A percentile compares a stretch with the other conserved stretches of the same genome.
Conservation (phyloP, 371 early-diverging fungal genomes). For the Rhizopus microsporus region DNA sequence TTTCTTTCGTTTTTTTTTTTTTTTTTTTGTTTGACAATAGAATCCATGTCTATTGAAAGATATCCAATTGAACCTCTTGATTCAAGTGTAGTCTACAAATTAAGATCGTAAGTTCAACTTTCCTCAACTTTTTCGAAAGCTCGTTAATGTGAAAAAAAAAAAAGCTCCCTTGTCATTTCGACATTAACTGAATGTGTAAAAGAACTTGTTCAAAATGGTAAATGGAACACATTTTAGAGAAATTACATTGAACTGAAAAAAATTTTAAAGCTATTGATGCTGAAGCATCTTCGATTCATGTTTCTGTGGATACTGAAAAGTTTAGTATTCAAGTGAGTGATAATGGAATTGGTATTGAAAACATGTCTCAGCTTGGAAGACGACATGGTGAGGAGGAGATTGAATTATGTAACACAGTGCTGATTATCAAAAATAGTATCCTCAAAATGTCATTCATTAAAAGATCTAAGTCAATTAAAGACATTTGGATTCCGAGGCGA, state of each 20-base stretch:
- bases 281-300: conserved; percentile 50
- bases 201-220: conserved; percentile 68
- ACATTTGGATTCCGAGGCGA: conserved; percentile 77
- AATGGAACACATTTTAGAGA: background rate
- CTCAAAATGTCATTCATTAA: conserved; percentile 51
- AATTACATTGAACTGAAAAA: background rate
- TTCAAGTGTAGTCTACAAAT: conserved; percentile 23
- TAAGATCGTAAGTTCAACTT: conserved; percentile 33
- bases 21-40: background rate
- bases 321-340: conserved; percentile 61
- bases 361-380: conserved; percentile 51
- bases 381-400: conserved; percentile 50
- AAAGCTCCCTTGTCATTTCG: conserved; percentile 50
- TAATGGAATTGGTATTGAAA: conserved; percentile 64
- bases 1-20: background rate
- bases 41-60: background rate
- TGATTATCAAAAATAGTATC: conserved; percentile 37
- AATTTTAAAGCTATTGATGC: conserved; percentile 60
- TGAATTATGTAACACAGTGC: background rate
- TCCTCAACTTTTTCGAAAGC: background rate
- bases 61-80: conserved; percentile 18
- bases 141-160: background rate
- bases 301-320: conserved; percentile 46
- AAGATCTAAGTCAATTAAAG: conserved; percentile 41
- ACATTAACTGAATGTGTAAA: conserved; percentile 55